Evolutionary conservation across 495 filamentous ascomycete species (phyloP).

Genomic region (Neurospora cerealis): DNA sequence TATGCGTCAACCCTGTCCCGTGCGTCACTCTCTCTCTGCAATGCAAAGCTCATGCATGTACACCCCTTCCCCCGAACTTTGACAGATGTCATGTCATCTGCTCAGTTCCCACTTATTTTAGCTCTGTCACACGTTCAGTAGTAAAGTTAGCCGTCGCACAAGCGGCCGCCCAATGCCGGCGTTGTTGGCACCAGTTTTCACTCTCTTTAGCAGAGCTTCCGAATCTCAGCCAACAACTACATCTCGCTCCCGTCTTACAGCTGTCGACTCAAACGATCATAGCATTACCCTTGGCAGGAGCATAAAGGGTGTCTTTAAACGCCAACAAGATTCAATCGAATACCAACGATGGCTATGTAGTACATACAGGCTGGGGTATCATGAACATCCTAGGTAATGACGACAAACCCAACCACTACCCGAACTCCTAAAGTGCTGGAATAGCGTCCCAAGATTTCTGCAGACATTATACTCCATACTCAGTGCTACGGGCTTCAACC

Average conservation of each 20-base stretch:
- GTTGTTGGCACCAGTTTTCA: background rate
- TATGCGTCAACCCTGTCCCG: background rate
- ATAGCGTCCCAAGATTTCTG: background rate
- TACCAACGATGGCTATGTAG: background rate
- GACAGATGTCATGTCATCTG: background rate
- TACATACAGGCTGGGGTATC: background rate
- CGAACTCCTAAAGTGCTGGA: background rate
- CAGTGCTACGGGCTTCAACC: background rate
- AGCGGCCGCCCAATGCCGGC: background rate
- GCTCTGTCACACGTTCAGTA: background rate
- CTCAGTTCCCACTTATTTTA: background rate
- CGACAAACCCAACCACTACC: background rate
- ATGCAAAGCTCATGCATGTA: background rate
- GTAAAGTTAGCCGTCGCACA: background rate
- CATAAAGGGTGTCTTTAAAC: background rate
- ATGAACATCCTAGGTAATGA: background rate
- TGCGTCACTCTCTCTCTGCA: background rate
- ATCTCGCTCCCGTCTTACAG: background rate
- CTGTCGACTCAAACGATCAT: background rate
- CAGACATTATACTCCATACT: background rate
- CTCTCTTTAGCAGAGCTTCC: background rate
- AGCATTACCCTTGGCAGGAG: background rate
- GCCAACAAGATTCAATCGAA: background rate
- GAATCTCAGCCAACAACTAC: background rate
- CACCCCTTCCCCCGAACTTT: background rate